Evolutionary conservation across 805 yeast genomes (phyloP).

Genomic region (Yarrowia osloensis): DNA sequence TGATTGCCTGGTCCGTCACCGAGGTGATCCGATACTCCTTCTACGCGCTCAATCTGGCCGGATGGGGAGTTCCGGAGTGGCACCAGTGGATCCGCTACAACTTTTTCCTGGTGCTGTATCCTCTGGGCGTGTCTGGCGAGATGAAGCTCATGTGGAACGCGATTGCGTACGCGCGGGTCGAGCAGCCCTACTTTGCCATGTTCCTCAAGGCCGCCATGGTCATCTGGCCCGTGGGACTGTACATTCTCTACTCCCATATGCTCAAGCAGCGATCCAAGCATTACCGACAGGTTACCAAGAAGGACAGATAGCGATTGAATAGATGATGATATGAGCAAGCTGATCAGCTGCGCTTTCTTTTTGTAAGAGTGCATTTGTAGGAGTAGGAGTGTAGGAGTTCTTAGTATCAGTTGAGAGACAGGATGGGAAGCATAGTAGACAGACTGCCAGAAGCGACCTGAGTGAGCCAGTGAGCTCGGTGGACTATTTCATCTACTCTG

Average conservation of each 20-base stretch:
- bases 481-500: no score
- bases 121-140: conserved; percentile 90
- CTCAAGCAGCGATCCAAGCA: conserved; percentile 63
- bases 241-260: conserved; percentile 84
- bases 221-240: conserved; percentile 84
- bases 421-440: no score
- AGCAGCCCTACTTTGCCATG: conserved; percentile 52
- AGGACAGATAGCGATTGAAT: background rate
- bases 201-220: conserved; percentile 58
- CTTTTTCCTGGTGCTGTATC: conserved; percentile 79
- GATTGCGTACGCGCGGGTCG: conserved; percentile 60
- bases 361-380: no score
- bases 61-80: conserved; percentile 55
- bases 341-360: no score
- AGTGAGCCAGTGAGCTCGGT: no score
- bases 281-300: conserved; percentile 3
- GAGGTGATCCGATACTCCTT: conserved; percentile 87
- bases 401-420: no score
- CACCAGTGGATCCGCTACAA: conserved; percentile 80
- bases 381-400: no score
- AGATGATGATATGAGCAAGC: background rate
- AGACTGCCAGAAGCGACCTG: no score
- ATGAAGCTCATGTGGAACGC: conserved; percentile 68
- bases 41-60: conserved; percentile 68
- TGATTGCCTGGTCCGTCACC: conserved; percentile 90